Evolutionary conservation across 768 basidiomycete species (phyloP).

Genomic region (Mrakia frigida): DNA sequence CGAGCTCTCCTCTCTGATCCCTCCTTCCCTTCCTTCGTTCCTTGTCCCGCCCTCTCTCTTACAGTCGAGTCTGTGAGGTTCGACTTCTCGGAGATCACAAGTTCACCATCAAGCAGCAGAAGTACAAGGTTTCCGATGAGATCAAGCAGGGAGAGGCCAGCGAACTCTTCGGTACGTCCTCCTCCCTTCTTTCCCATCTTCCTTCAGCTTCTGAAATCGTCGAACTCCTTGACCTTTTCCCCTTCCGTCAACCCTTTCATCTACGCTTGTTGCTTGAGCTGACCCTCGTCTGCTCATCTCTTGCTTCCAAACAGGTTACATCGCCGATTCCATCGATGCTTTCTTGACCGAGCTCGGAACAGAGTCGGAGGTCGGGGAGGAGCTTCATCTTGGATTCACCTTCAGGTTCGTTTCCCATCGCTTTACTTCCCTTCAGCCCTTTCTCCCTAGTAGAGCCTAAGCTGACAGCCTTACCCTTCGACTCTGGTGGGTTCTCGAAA

Average conservation of each 20-base stretch:
- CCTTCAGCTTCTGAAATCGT: slow-evolving; percentile 5
- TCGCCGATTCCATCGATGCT: slow-evolving; percentile 91
- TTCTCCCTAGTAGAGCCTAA: not conserved
- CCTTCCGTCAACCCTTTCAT: not conserved
- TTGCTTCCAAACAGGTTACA: slow-evolving; percentile 63
- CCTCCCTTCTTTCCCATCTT: slow-evolving; percentile 25
- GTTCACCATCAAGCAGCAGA: slow-evolving; percentile 86
- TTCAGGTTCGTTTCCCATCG: slow-evolving; percentile 51
- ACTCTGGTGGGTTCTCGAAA: not conserved
- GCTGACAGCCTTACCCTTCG: not conserved
- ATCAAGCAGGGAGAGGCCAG: slow-evolving; percentile 89
- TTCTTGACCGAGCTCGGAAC: slow-evolving; percentile 69
- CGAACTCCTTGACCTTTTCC: not conserved
- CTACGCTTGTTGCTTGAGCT: not conserved
- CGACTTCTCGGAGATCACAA: slow-evolving; percentile 81
- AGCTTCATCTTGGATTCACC: slow-evolving; percentile 75
- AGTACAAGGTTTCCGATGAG: slow-evolving; percentile 89
- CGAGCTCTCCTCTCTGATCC: not conserved
- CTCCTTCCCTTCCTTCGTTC: not conserved
- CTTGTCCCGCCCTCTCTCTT: not conserved
- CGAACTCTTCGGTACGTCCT: slow-evolving; percentile 67
- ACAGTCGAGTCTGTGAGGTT: slow-evolving; percentile 90
- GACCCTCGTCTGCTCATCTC: not conserved
- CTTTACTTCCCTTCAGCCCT: not conserved
- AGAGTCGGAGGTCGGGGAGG: slow-evolving; percentile 39